These are phyloP conservation scores for Taxawa tesnikishii DNA, from an alignment of 2,329 filamentous ascomycete species.

Conservation along the genomic window DNA sequence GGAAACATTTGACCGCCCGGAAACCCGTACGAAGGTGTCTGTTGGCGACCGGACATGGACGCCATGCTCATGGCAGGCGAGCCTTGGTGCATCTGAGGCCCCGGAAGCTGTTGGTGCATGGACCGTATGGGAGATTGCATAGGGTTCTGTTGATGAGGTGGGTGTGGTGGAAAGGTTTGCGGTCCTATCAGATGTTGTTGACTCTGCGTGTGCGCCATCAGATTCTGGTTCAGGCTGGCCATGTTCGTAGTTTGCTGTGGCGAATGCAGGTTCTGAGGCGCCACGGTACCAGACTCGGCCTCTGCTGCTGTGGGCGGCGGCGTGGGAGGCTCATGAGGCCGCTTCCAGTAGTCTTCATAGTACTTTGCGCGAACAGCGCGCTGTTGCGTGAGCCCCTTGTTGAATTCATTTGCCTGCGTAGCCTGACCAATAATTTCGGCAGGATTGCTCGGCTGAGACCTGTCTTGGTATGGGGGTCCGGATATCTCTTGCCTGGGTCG, in stretches of 20 bases:
- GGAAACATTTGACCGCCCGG: conserved; percentile 36
- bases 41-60: conserved; percentile 22
- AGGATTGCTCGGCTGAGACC: conserved; percentile 62
- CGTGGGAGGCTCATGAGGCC: conserved; percentile 64
- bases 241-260: conserved; percentile 19
- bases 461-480: conserved; percentile 78
- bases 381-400: conserved; percentile 69
- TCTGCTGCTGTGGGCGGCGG: conserved; percentile 29
- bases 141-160: conserved; percentile 54
- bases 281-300: conserved; percentile 24
- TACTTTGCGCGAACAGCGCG: conserved; percentile 69
- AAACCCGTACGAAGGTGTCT: conserved; percentile 33
- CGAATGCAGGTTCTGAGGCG: conserved; percentile 33
- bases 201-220: conserved; percentile 7
- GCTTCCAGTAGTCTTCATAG: conserved; percentile 68
- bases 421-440: conserved; percentile 77
- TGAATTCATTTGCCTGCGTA: conserved; percentile 81
- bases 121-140: conserved; percentile 64
- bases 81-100: conserved; percentile 47
- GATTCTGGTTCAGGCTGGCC: not conserved
- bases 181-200: conserved; percentile 6
- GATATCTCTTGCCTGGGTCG: conserved; percentile 82
- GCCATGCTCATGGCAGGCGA: conserved; percentile 44
- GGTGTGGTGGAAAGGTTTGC: conserved; percentile 4
- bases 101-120: conserved; percentile 48